Evolutionary conservation across 2,329 filamentous ascomycete species (phyloP).

Genomic region (Aspergillus pseudotamarii): DNA sequence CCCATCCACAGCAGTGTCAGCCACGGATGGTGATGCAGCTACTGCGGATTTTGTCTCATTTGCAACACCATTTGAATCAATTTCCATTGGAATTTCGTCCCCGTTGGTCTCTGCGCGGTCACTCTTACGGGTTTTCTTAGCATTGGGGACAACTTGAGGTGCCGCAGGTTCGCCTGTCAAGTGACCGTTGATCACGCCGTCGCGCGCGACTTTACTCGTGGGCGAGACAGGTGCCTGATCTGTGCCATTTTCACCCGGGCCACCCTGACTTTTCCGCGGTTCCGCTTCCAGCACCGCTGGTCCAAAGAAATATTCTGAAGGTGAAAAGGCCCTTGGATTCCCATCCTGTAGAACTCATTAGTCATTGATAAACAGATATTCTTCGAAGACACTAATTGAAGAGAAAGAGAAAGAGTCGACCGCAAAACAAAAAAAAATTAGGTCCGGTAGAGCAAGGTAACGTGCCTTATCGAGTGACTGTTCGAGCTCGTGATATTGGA

Average conservation of each 20-base stretch:
- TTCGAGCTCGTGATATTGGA: constrained; percentile 57
- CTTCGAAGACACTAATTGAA: constrained; percentile 6
- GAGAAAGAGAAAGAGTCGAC: neutral
- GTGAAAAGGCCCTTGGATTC: constrained; percentile 36
- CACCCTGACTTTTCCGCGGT: constrained; percentile 32
- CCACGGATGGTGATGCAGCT: constrained; percentile 25
- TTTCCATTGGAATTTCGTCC: constrained; percentile 42
- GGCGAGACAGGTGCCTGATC: constrained; percentile 34
- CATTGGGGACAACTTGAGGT: constrained; percentile 28
- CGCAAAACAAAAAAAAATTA: neutral
- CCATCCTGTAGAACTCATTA: constrained; percentile 36
- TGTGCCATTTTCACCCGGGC: constrained; percentile 26
- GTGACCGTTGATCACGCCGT: constrained; percentile 43
- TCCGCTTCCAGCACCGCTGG: constrained; percentile 42
- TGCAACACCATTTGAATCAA: constrained; percentile 41
- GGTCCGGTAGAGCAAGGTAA: constrained; percentile 10
- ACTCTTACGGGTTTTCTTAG: constrained; percentile 39
- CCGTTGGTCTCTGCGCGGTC: constrained; percentile 35
- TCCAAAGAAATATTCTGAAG: constrained; percentile 51
- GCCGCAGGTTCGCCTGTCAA: constrained; percentile 29
- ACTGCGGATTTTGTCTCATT: constrained; percentile 30
- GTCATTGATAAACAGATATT: constrained; percentile 14
- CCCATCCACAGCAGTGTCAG: constrained; percentile 39
- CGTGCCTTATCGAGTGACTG: constrained; percentile 53
- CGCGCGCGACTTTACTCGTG: constrained; percentile 37